Evolutionary conservation across 1,284 basidiomycete genomes (phyloP).

Genomic region (Anthracocystis walkeri): DNA sequence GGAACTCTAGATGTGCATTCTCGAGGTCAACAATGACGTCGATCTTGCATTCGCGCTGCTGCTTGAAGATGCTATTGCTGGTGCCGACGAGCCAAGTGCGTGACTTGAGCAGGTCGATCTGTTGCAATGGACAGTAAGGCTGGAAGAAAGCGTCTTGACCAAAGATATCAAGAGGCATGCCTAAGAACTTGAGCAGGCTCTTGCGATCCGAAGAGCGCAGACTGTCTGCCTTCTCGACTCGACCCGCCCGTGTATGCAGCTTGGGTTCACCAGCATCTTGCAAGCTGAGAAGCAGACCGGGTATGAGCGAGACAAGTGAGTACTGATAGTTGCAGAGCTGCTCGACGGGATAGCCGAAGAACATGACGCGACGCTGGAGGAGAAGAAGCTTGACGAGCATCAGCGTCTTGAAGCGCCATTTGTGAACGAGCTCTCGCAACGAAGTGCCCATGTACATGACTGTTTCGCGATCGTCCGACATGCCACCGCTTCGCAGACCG

Average conservation of each 20-base stretch:
- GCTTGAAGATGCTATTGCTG: constrained; percentile 95
- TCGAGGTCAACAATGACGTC: constrained; percentile 85
- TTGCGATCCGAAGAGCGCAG: constrained; percentile 89
- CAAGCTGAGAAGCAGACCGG: constrained; percentile 82
- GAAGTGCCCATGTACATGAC: constrained; percentile 89
- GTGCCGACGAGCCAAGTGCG: constrained; percentile 86
- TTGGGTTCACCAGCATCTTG: constrained; percentile 92
- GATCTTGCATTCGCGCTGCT: constrained; percentile 83
- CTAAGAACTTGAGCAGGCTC: constrained; percentile 90
- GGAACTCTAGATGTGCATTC: constrained; percentile 57
- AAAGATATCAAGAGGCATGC: constrained; percentile 81
- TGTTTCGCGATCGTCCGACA: constrained; percentile 51
- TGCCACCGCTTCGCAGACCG: constrained; percentile 54
- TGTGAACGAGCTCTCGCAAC: constrained; percentile 90
- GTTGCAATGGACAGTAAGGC: constrained; percentile 95
- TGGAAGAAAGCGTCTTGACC: constrained; percentile 88
- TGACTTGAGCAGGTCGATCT: constrained; percentile 86
- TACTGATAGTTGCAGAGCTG: constrained; percentile 97
- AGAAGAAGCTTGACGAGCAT: constrained; percentile 93
- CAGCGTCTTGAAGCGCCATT: constrained; percentile 92
- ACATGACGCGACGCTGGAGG: constrained; percentile 85
- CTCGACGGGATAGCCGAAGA: constrained; percentile 96
- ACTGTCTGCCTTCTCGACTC: constrained; percentile 72
- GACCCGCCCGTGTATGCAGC: constrained; percentile 73
- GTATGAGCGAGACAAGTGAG: constrained; percentile 76